Conservation (phyloP, 495 filamentous ascomycete genomes). For the Penicillium parvum region DNA sequence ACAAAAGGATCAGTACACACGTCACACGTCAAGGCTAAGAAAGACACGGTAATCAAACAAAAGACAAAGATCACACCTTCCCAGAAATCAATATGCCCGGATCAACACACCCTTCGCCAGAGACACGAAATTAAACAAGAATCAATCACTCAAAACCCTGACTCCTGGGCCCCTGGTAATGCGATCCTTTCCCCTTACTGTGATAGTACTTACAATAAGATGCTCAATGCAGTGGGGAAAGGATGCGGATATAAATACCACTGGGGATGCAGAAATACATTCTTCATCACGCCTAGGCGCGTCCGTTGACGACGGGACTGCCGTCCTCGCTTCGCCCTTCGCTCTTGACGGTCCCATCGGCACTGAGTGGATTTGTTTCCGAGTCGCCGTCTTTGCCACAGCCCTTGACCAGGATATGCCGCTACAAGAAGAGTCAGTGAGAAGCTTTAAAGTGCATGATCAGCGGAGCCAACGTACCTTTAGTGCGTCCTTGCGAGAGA, state of each 20-base stretch:
- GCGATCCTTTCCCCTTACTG: conserved; percentile 6
- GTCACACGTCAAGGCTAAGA: conserved; percentile 29
- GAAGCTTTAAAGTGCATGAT: neutral
- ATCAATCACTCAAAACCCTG: conserved; percentile 9
- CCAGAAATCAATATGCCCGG: conserved; percentile 20
- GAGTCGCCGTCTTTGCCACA: conserved; percentile 59
- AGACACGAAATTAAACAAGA: conserved; percentile 2
- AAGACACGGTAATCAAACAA: conserved; percentile 20
- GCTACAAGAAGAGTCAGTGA: conserved; percentile 45
- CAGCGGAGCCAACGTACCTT: conserved; percentile 60
- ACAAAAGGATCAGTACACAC: conserved; percentile 25
- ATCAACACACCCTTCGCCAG: conserved; percentile 14
- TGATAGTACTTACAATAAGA: conserved; percentile 10
- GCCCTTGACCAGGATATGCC: conserved; percentile 90
- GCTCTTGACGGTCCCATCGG: conserved; percentile 14
- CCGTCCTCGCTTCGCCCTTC: conserved; percentile 24
- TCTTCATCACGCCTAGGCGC: conserved; percentile 3
- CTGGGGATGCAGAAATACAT: conserved; percentile 10
- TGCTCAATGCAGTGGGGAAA: conserved; percentile 1
- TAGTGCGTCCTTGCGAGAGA: conserved; percentile 91
- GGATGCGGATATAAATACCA: conserved; percentile 3
- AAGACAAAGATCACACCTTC: conserved; percentile 15
- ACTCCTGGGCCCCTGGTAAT: conserved; percentile 21
- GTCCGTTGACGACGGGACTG: conserved; percentile 22
- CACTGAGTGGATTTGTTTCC: conserved; percentile 9